These are phyloP conservation scores for Avena sativa DNA, from an alignment of 176 grass and related monocot genomes.

Conservation along the genomic window DNA sequence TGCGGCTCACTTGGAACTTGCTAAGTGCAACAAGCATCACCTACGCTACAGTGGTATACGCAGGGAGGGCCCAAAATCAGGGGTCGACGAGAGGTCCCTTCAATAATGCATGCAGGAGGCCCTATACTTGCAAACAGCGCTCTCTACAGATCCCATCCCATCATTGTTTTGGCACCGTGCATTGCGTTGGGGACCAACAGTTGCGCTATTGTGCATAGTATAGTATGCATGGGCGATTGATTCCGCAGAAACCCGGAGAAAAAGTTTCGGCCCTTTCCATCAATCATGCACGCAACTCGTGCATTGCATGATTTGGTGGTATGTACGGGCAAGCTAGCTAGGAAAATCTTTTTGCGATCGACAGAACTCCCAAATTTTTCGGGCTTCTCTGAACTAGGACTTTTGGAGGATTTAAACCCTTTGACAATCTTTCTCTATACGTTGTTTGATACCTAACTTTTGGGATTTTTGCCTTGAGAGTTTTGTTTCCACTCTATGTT, in stretches of 20 bases:
- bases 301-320: neutral
- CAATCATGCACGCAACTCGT: neutral
- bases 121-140: conserved; percentile 1
- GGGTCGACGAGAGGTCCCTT: conserved; percentile 3
- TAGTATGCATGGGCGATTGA: conserved; percentile 10
- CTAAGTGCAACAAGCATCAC: neutral
- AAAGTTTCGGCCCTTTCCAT: neutral
- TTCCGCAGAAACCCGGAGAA: neutral
- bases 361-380: too few species aligned
- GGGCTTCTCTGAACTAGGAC: too few species aligned
- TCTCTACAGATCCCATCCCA: conserved; percentile 41
- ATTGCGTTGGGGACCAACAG: conserved; percentile 5
- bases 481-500: too few species aligned
- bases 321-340: neutral
- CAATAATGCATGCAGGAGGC: conserved; percentile 31
- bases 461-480: too few species aligned
- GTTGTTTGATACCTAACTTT: too few species aligned
- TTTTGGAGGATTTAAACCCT: too few species aligned
- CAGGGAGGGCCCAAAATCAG: neutral
- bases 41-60: neutral
- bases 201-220: neutral
- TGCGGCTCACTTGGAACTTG: conserved; percentile 7
- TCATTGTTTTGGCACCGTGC: conserved; percentile 39
- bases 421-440: too few species aligned
- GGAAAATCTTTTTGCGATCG: too few species aligned